Evolutionary conservation across 352 stramenopile species (phyloP).

Genomic region (Aphanomyces invadans): DNA sequence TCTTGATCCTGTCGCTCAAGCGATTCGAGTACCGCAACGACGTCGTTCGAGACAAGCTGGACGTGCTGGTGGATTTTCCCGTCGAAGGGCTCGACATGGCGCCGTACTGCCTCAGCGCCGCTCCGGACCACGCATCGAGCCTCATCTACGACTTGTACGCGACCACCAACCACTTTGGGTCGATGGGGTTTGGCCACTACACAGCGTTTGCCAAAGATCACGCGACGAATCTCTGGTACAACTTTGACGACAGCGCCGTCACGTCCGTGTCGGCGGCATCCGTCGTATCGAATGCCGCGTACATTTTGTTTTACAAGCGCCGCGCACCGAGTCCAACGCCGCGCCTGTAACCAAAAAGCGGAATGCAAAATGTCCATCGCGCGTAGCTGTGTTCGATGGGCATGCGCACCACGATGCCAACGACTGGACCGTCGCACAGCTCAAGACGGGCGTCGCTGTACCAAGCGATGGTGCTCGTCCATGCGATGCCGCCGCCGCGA

Average conservation of each 20-base stretch:
- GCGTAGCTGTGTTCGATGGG: too few relatives aligned
- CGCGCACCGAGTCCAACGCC: not conserved
- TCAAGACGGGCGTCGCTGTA: too few relatives aligned
- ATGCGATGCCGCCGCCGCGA: too few relatives aligned
- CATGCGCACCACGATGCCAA: too few relatives aligned
- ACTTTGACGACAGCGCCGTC: constrained; percentile 77
- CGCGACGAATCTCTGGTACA: constrained; percentile 62
- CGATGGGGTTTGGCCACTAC: constrained; percentile 87
- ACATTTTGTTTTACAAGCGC: constrained; percentile 87
- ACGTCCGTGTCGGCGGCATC: constrained; percentile 42
- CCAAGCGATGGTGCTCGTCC: too few relatives aligned
- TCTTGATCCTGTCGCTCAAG: constrained; percentile 83
- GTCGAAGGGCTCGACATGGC: constrained; percentile 76
- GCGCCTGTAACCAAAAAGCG: not conserved
- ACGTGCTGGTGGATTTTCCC: constrained; percentile 82
- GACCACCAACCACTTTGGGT: constrained; percentile 86
- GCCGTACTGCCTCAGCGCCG: constrained; percentile 62
- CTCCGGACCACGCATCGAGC: constrained; percentile 30
- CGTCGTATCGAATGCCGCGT: constrained; percentile 73
- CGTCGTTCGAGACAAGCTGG: constrained; percentile 73
- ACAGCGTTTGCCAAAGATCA: constrained; percentile 75
- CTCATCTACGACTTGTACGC: constrained; percentile 81
- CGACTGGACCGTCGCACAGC: too few relatives aligned
- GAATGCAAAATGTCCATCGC: not conserved
- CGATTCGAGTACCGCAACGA: constrained; percentile 84